A percentile compares a stretch with the other conserved stretches of the same genome.
phyloP scores from a whole-genome alignment of 176 grass and related monocot genomes.

The Hsuehochloa calcarea region DNA sequence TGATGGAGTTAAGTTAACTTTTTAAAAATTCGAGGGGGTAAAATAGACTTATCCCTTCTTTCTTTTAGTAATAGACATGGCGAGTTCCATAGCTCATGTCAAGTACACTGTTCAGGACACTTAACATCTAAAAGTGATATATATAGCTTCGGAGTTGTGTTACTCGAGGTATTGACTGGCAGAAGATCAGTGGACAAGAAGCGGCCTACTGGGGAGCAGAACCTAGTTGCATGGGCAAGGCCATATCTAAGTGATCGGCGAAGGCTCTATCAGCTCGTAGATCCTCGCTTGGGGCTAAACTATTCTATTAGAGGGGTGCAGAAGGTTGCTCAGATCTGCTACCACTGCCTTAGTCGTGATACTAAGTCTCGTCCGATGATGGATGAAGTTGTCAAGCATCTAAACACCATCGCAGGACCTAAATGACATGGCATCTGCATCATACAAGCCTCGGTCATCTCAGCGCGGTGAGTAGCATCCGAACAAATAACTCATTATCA shows the following conservation, averaged over 20 bases:
- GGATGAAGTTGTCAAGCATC: constrained; percentile 70
- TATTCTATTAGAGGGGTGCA: constrained; percentile 77
- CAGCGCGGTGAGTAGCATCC: constrained; percentile 57
- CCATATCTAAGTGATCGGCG: constrained; percentile 68
- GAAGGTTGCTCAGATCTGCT: constrained; percentile 79
- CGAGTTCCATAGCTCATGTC: constrained; percentile 4
- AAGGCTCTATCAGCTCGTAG: constrained; percentile 79
- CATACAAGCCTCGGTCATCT: constrained; percentile 49
- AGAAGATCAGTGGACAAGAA: constrained; percentile 94
- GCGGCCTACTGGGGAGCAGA: constrained; percentile 69
- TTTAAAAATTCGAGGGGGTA: too few species aligned
- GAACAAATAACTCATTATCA: not conserved
- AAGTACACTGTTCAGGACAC: constrained; percentile 56
- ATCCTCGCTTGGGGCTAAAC: constrained; percentile 87
- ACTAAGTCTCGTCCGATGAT: constrained; percentile 66
- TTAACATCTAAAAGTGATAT: constrained; percentile 92
- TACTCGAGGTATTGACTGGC: constrained; percentile 84
- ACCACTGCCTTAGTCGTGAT: constrained; percentile 74
- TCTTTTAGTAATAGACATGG: not conserved
- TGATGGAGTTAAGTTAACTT: too few species aligned
- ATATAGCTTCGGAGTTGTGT: constrained; percentile 83
- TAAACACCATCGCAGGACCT: constrained; percentile 69
- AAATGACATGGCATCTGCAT: constrained; percentile 69
- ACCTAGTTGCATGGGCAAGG: constrained; percentile 78
- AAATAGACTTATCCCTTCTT: not conserved